Percentiles rank a stretch among this genome's conserved stretches.
These are phyloP conservation scores for Trichoderma simmonsii DNA, from an alignment of 2,329 filamentous ascomycete species.

Conservation along the genomic window DNA sequence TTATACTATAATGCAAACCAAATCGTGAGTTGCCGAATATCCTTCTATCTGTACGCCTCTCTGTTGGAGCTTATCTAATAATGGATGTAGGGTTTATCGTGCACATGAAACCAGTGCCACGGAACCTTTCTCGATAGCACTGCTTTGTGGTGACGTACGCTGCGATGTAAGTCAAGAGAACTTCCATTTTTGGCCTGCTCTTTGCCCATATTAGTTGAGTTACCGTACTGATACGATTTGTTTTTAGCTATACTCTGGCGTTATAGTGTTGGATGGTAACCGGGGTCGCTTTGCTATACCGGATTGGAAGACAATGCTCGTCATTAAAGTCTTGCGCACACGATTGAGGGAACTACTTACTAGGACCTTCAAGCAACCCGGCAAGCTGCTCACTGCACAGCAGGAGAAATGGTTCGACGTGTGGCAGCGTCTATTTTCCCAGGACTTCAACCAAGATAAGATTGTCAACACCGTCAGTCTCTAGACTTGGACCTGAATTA, in stretches of 20 bases:
- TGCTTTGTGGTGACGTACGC: constrained; percentile 85
- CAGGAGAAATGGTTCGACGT: constrained; percentile 72
- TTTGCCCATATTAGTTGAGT: neutral
- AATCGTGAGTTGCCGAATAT: constrained; percentile 54
- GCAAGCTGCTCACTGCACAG: constrained; percentile 59
- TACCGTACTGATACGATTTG: neutral
- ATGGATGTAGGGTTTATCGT: constrained; percentile 65
- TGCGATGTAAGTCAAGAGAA: constrained; percentile 62
- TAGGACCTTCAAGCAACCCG: constrained; percentile 65
- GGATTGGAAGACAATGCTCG: constrained; percentile 88
- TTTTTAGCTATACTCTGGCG: constrained; percentile 76
- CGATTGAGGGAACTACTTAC: constrained; percentile 74
- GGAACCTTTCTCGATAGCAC: constrained; percentile 75
- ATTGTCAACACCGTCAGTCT: neutral
- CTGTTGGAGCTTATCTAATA: constrained; percentile 10
- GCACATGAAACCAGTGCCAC: constrained; percentile 84
- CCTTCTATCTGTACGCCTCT: neutral
- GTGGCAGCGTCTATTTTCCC: constrained; percentile 67
- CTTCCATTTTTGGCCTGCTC: neutral
- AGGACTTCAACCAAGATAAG: constrained; percentile 41
- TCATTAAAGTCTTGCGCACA: constrained; percentile 75
- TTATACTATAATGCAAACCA: constrained; percentile 96
- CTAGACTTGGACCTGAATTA: neutral
- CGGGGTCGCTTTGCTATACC: constrained; percentile 76
- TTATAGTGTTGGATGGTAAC: constrained; percentile 84